Conservation (phyloP, 2,329 filamentous ascomycete genomes). For the Trichoderma asperellum region DNA sequence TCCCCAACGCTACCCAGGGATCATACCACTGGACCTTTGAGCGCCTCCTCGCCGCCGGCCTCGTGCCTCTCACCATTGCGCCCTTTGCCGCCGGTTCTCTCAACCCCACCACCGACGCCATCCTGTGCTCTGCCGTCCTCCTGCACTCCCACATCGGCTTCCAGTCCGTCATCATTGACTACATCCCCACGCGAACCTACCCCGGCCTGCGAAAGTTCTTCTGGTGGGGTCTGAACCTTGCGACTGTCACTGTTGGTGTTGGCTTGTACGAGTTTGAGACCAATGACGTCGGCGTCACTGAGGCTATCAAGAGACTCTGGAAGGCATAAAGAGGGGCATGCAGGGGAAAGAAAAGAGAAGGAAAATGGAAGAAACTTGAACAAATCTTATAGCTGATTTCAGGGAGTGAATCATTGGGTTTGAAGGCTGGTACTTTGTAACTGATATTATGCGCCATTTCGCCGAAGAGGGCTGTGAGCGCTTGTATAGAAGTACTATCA, state of each 20-base stretch:
- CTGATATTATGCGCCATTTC: slow-evolving; percentile 18
- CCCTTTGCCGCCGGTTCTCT: slow-evolving; percentile 91
- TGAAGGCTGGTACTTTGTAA: slow-evolving; percentile 1
- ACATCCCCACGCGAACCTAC: slow-evolving; percentile 74
- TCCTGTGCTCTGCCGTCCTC: slow-evolving; percentile 80
- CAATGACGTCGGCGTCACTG: slow-evolving; percentile 92
- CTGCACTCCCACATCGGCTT: slow-evolving; percentile 97
- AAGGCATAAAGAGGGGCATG: slow-evolving; percentile 61
- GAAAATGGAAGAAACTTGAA: neutral
- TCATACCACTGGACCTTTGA: slow-evolving; percentile 99
- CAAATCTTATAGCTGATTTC: slow-evolving; percentile 8
- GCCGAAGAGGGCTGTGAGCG: slow-evolving; percentile 12
- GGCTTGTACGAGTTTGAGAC: slow-evolving; percentile 99
- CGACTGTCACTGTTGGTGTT: slow-evolving; percentile 79
- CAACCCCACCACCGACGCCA: slow-evolving; percentile 85
- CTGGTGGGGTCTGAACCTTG: slow-evolving; percentile 77
- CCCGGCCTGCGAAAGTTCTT: slow-evolving; percentile 69
- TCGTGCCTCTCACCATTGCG: slow-evolving; percentile 84
- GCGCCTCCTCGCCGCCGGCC: slow-evolving; percentile 76
- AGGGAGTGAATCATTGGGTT: neutral
- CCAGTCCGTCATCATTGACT: slow-evolving; percentile 88
- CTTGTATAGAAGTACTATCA: slow-evolving; percentile 32
- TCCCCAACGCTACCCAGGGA: slow-evolving; percentile 76
- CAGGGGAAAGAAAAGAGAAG: neutral
- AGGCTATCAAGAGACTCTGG: slow-evolving; percentile 88